Percentiles rank a stretch among this genome's conserved stretches.
phyloP scores from a whole-genome alignment of 495 filamentous ascomycete genomes.

The Penicillium odoratum region DNA sequence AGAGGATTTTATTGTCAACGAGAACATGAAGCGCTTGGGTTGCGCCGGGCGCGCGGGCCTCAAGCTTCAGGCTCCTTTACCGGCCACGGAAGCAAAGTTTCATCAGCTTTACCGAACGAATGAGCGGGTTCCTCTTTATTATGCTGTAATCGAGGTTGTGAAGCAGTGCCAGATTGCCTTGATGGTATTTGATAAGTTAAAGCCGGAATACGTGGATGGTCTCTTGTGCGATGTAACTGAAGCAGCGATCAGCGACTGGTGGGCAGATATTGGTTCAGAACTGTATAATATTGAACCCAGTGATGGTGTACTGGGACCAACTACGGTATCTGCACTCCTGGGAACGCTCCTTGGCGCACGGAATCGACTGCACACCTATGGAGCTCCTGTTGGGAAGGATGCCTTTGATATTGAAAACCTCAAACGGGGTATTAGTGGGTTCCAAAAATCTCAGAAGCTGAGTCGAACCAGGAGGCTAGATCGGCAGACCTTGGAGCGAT shows the following conservation, averaged over 20 bases:
- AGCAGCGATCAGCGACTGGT: slow-evolving; percentile 89
- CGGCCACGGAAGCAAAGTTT: slow-evolving; percentile 88
- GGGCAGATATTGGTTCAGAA: slow-evolving; percentile 89
- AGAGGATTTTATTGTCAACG: slow-evolving; percentile 90
- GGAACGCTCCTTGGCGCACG: slow-evolving; percentile 87
- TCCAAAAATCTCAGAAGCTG: slow-evolving; percentile 87
- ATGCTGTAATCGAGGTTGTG: slow-evolving; percentile 82
- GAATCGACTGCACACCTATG: slow-evolving; percentile 78
- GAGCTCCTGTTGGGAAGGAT: slow-evolving; percentile 86
- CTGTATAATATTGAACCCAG: slow-evolving; percentile 87
- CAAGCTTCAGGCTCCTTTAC: slow-evolving; percentile 69
- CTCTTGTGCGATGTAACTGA: slow-evolving; percentile 92
- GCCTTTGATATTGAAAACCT: slow-evolving; percentile 81
- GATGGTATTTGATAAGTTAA: slow-evolving; percentile 82
- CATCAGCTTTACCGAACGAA: slow-evolving; percentile 84
- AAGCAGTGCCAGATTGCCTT: slow-evolving; percentile 90
- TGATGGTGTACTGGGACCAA: slow-evolving; percentile 89
- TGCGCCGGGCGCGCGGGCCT: slow-evolving; percentile 89
- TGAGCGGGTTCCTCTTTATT: slow-evolving; percentile 73
- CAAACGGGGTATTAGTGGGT: slow-evolving; percentile 79
- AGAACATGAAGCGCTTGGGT: slow-evolving; percentile 86
- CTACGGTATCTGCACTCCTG: slow-evolving; percentile 84
- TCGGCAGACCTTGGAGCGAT: slow-evolving; percentile 73
- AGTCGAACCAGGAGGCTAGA: slow-evolving; percentile 76
- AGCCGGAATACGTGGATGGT: slow-evolving; percentile 89